These are phyloP conservation scores for Durusdinium trenchii DNA, from an alignment of 73 alveolate genomes.

Conservation along the genomic window DNA sequence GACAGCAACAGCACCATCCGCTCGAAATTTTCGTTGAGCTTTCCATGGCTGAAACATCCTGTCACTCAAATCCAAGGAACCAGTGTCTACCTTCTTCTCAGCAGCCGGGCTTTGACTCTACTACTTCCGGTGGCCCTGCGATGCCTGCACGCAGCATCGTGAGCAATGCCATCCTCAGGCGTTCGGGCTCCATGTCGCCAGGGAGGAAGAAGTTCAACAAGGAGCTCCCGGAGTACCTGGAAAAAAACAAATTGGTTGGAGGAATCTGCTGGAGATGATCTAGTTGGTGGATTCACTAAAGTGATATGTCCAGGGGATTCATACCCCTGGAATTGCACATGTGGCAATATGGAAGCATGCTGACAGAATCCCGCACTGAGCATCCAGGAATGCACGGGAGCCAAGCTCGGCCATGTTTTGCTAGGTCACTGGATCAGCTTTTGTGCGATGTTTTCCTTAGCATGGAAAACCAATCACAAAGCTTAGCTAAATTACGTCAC, in stretches of 20 bases:
- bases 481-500: no score
- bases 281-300: no score
- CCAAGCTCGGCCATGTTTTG: background rate
- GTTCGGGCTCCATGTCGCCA: constrained; percentile 85
- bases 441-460: constrained; percentile 44
- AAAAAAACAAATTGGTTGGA: no score
- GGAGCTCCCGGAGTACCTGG: constrained; percentile 66
- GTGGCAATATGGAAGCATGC: background rate
- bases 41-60: background rate
- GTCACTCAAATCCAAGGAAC: background rate
- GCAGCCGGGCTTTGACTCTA: background rate
- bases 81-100: background rate
- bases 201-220: constrained; percentile 60
- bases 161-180: constrained; percentile 36
- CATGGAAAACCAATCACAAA: no score
- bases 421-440: constrained; percentile 54
- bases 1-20: no score
- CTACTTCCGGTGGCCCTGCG: background rate
- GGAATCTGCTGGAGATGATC: no score
- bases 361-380: background rate
- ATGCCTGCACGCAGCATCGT: constrained; percentile 68
- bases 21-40: no score
- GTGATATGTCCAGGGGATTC: background rate
- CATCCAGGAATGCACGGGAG: background rate
- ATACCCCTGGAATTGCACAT: background rate